Evolutionary conservation across 1,139 yeast genomes (phyloP).

Genomic region (Zhuliangozyma parablackwelliae): DNA sequence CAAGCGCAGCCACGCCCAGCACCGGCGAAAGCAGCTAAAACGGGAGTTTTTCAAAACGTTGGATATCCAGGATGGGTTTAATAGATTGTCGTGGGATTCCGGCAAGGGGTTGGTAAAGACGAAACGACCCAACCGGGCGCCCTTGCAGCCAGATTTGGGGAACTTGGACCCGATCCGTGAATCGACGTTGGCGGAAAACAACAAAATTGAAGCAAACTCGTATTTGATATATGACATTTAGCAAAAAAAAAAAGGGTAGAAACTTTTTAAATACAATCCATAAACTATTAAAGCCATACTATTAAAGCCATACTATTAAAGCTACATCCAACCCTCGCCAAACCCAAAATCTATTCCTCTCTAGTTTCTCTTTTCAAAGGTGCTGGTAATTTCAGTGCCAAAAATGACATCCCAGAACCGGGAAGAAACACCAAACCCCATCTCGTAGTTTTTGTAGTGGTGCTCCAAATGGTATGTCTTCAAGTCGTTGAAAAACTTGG

Average conservation of each 20-base stretch:
- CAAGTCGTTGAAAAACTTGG: slow-evolving; percentile 66
- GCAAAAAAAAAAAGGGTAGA: no score
- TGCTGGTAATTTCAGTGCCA: slow-evolving; percentile 54
- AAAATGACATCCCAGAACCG: slow-evolving; percentile 92
- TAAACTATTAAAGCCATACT: no score
- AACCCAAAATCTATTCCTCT: neutral
- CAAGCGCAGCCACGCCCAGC: neutral
- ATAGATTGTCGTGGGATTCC: slow-evolving; percentile 6
- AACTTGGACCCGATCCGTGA: neutral
- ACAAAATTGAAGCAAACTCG: neutral
- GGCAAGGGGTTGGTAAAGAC: neutral
- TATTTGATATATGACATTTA: no score
- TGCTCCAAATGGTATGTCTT: slow-evolving; percentile 93
- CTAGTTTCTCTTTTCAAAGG: slow-evolving; percentile 31
- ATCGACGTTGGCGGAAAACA: neutral
- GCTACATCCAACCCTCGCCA: neutral
- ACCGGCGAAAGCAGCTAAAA: slow-evolving; percentile 1
- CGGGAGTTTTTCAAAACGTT: slow-evolving; percentile 7
- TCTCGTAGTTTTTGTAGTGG: slow-evolving; percentile 92
- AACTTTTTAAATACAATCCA: no score
- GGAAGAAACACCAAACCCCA: slow-evolving; percentile 94
- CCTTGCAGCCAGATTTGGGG: neutral
- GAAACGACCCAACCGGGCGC: neutral
- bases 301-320: neutral
- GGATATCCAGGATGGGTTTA: slow-evolving; percentile 4